Conservation (phyloP, 2,329 filamentous ascomycete species). For the Bisporella sp. region DNA sequence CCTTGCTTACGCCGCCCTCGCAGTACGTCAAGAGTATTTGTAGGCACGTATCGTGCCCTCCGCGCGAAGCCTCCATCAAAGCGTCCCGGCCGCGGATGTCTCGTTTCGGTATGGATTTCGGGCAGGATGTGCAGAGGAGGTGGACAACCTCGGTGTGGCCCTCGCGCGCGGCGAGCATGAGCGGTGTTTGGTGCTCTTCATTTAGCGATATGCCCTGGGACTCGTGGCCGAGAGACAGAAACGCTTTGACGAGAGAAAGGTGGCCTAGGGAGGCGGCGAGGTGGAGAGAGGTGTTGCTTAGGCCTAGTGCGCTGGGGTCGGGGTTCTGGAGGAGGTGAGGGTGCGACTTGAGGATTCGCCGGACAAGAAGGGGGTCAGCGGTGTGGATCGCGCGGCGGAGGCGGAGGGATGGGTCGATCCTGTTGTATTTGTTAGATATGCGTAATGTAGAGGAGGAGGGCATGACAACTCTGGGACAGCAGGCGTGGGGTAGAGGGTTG, state of each 20-base stretch:
- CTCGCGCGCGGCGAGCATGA: constrained; percentile 67
- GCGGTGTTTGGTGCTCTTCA: constrained; percentile 69
- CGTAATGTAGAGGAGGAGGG: no score
- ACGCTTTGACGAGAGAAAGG: constrained; percentile 58
- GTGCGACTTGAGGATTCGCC: constrained; percentile 69
- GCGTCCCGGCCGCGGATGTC: constrained; percentile 67
- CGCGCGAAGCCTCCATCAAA: constrained; percentile 56
- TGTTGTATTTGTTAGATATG: constrained; percentile 25
- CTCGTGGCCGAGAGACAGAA: constrained; percentile 73
- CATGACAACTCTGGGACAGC: no score
- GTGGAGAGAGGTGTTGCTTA: constrained; percentile 80
- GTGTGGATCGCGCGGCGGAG: constrained; percentile 77
- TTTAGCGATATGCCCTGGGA: constrained; percentile 63
- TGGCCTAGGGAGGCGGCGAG: constrained; percentile 70
- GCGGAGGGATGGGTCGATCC: constrained; percentile 72
- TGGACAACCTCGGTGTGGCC: constrained; percentile 70
- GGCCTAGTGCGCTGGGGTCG: constrained; percentile 54
- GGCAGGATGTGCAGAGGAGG: constrained; percentile 58
- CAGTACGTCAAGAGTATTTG: constrained; percentile 57
- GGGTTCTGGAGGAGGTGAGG: constrained; percentile 67
- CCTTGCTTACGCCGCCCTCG: constrained; percentile 27
- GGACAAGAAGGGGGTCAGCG: constrained; percentile 61
- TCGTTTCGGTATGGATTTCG: constrained; percentile 39
- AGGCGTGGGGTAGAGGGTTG: no score
- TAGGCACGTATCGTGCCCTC: constrained; percentile 57